Evolutionary conservation across 805 yeast genomes (phyloP), one percentile per base, ranked within the genome.

Genomic region (Lachancea kluyveri): DNA sequence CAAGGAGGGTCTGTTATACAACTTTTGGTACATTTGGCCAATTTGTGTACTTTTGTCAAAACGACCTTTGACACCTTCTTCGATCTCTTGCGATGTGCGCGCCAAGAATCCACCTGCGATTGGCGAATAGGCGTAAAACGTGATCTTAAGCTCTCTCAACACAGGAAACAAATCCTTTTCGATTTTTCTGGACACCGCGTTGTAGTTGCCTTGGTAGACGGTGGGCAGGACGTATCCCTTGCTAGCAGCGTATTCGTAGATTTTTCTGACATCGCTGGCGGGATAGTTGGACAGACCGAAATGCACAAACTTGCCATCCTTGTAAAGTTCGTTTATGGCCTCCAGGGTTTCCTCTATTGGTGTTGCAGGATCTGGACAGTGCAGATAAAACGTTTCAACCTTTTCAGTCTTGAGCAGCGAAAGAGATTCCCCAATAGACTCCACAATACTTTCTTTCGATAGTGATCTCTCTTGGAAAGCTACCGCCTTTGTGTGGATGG

Each of bases 141-240:
- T 24, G 11, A 51, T 43, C 1, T 35, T 29, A 11, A 36, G 32
- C 26, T 39, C 37, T 20, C 41, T 31, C 22, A 50, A 30, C 10
- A 42, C 23, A 1, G 57, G 55, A 24, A 51, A 43, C 13, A 51
- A 31, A 8, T 45, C 47, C 5, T 19, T 8, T 31, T 50, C 57
- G 24, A 26, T 30, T 23, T 28, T 32, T 15, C 56, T 43, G 10
- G 54, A 37, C 22, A 52, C 40, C 16, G 50, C 42, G 29, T 52
- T 52, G 36, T 52, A 52, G 17, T 46, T 37, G 14, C 56, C 57
- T 31, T 52, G 57, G 34, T 42, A 49, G 11, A 52, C 54, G 4
- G 54, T 35, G 1, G 57, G 57, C 10, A 37, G 27, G 18, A 48
- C 41, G 37, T 50, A 50, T 11, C 40, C 41, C 26, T 50, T 37